Evolutionary conservation across 1,284 basidiomycete species (phyloP).

Genomic region (Irpex sp.): DNA sequence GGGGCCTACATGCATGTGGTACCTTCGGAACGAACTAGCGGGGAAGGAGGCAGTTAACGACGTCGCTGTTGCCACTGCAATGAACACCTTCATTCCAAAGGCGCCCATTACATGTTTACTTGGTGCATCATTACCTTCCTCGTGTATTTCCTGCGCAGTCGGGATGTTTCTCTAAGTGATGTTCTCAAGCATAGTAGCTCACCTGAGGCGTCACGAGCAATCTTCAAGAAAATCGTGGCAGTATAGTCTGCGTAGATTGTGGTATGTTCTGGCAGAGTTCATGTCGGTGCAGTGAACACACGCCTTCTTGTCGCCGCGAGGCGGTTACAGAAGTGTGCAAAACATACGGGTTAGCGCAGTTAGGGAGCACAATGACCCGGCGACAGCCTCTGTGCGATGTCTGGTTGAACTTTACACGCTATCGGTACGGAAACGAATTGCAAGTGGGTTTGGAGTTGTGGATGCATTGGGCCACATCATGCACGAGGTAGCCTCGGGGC

Average conservation of each 20-base stretch:
- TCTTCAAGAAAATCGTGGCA: background rate
- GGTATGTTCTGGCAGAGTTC: no score
- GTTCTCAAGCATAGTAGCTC: background rate
- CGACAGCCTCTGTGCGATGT: background rate
- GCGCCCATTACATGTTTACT: background rate
- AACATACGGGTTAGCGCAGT: background rate
- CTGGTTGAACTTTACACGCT: background rate
- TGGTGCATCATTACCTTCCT: background rate
- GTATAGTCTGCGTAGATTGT: background rate
- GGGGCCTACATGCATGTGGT: background rate
- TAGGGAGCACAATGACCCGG: background rate
- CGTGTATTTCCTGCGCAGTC: background rate
- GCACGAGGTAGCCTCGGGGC: constrained; percentile 1
- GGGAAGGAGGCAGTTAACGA: background rate
- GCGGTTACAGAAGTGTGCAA: background rate
- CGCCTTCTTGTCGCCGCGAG: background rate
- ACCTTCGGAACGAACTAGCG: background rate
- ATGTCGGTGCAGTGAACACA: background rate
- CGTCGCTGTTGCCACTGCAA: background rate
- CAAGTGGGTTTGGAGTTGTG: background rate
- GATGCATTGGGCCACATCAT: background rate
- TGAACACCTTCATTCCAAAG: background rate
- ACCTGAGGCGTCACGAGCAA: background rate
- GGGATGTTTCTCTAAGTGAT: background rate
- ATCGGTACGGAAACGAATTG: background rate